Base-by-base conservation (phyloP, 129 eudicot species). In the Escallonia herrerae region DNA sequence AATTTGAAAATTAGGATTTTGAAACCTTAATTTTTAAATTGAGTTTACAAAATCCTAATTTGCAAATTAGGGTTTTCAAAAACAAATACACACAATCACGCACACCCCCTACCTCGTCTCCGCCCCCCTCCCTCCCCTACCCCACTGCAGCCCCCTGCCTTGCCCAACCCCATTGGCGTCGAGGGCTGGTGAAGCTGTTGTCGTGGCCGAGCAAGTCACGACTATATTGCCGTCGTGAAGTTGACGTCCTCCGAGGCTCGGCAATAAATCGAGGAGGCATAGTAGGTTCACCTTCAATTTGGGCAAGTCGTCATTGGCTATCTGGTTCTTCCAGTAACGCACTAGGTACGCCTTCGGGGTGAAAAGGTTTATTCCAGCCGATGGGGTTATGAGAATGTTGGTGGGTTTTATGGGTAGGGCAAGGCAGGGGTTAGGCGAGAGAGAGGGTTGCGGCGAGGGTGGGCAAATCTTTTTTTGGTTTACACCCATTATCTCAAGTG, bases 271-370 rank as follows among this genome's bases (percentile, higher is more conserved):
- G 41, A 90, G 82, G 70, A 87, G 80, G 38, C 97, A 91, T 22
- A 91, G 81, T 9, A 91, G 82, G 33, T 87, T 82, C 0, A 93
- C 99, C 41, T 15, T 70, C 76, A 90, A 87, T 15, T 75, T 67
- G 4, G 97, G 91, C 33, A 77, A 67, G 52, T 75, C n/a, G n/a
- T n/a, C 79, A 40, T 90, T 90, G 2, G 90, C 77, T 79, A 86
- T 82, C 72, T 83, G 79, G 48, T 79, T 90, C 33, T 75, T 90
- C 97, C 97, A 90, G 84, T 90, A 90, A 2, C 97, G 79, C 43
- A 74, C 62, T 40, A 84, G 8, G 15, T 69, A 83, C 0, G 84
- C 91, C 43, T 65, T 81, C 2, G 91, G 91, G 0, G 95, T 71
- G 62, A 90, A 86, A 0, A 91, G 97, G 74, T 71, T 86, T 6